Percentiles rank a stretch among this genome's conserved stretches.
These are phyloP conservation scores for Lupinus albus DNA, from an alignment of 306 rosid genomes.

Conservation along the genomic window DNA sequence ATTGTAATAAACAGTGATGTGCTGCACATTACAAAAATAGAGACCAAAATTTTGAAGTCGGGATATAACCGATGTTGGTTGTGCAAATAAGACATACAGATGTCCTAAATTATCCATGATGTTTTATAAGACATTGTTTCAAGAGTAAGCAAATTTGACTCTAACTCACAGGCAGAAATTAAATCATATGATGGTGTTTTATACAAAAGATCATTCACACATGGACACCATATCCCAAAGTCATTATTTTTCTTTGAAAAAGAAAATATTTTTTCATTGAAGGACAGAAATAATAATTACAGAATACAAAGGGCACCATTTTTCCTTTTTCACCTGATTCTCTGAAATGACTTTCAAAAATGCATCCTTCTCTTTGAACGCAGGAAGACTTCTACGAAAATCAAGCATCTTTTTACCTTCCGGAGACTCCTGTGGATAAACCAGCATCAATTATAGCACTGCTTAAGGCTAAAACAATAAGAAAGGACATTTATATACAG, in stretches of 20 bases:
- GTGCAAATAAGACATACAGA: slow-evolving; percentile 26
- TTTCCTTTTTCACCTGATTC: slow-evolving; percentile 69
- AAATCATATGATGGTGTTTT: background rate
- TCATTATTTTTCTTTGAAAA: slow-evolving; percentile 23
- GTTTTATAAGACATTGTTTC: slow-evolving; percentile 15
- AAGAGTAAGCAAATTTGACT: slow-evolving; percentile 3
- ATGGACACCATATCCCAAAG: background rate
- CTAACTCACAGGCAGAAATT: slow-evolving; percentile 30
- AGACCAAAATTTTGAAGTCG: slow-evolving; percentile 5
- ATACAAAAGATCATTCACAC: slow-evolving; percentile 7
- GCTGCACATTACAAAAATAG: slow-evolving; percentile 18
- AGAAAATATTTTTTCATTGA: slow-evolving; percentile 21
- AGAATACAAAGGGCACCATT: slow-evolving; percentile 17
- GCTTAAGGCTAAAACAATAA: slow-evolving; percentile 30
- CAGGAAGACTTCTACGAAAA: slow-evolving; percentile 85
- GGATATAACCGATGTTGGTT: background rate
- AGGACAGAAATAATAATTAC: slow-evolving; percentile 16
- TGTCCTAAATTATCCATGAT: slow-evolving; percentile 6
- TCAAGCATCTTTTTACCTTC: slow-evolving; percentile 82
- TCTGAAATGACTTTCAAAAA: slow-evolving; percentile 64
- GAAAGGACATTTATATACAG: slow-evolving; percentile 20
- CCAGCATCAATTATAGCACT: slow-evolving; percentile 37
- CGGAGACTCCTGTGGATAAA: slow-evolving; percentile 58
- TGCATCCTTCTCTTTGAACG: slow-evolving; percentile 83
- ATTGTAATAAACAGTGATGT: slow-evolving; percentile 10